Evolutionary conservation across 371 early-diverging fungal genomes (phyloP).

Genomic region (Mucor ambiguus): DNA sequence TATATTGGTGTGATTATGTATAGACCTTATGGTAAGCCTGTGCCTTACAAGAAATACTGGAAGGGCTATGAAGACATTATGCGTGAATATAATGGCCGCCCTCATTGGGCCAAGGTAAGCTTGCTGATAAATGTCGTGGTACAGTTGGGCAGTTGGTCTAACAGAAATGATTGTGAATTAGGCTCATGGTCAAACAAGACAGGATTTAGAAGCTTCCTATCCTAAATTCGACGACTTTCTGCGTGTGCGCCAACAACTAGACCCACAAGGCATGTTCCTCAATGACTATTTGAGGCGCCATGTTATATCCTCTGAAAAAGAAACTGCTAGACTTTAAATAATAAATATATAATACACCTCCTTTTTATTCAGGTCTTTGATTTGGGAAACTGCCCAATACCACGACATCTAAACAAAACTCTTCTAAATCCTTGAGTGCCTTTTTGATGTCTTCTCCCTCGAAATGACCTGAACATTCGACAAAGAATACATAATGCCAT

Average conservation of each 20-base stretch:
- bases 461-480: conserved; percentile 84
- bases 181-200: conserved; percentile 63
- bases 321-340: conserved; percentile 15
- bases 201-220: conserved; percentile 61
- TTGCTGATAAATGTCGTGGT: background rate
- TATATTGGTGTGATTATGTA: conserved; percentile 90
- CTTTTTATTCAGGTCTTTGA: conserved; percentile 56
- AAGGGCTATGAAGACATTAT: conserved; percentile 77
- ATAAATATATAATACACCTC: background rate
- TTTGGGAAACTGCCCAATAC: conserved; percentile 87
- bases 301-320: conserved; percentile 17
- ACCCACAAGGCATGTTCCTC: conserved; percentile 75
- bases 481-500: conserved; percentile 94
- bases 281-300: conserved; percentile 78
- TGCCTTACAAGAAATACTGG: conserved; percentile 82
- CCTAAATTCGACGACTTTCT: conserved; percentile 69
- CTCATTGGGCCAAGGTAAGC: conserved; percentile 85
- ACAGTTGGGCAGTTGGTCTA: too few relatives aligned
- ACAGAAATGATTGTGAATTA: conserved; percentile 10
- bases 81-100: conserved; percentile 72
- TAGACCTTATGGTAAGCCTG: conserved; percentile 72
- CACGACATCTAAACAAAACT: conserved; percentile 74
- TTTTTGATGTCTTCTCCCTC: conserved; percentile 67
- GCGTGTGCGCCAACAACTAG: conserved; percentile 59
- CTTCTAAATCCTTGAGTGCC: conserved; percentile 65